Evolutionary conservation across 2,329 filamentous ascomycete species (phyloP).

Genomic region (Microdochium nivale): DNA sequence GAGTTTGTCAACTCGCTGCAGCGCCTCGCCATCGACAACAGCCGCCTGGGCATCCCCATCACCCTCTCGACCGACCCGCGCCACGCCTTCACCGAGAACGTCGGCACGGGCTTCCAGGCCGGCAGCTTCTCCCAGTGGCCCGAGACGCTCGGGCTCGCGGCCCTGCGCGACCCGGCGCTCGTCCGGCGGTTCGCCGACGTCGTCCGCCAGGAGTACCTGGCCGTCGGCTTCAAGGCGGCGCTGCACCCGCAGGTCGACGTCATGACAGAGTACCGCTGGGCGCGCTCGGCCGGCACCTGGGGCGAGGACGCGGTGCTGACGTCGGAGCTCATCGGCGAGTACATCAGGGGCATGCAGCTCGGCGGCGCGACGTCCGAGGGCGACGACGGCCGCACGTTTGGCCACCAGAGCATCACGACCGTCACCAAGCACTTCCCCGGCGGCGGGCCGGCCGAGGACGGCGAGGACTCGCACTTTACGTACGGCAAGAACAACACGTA

Average conservation of each 20-base stretch:
- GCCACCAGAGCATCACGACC: conserved; percentile 32
- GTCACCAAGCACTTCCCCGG: conserved; percentile 47
- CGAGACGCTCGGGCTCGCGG: conserved; percentile 39
- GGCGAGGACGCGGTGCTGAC: conserved; percentile 38
- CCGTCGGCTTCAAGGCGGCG: conserved; percentile 32
- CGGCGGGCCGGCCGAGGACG: conserved; percentile 36
- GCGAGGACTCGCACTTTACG: conserved; percentile 42
- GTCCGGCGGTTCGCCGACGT: conserved; percentile 38
- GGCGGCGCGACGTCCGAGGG: not conserved
- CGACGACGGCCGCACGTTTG: conserved; percentile 26
- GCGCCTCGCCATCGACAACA: conserved; percentile 27
- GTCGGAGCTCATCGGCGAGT: conserved; percentile 27
- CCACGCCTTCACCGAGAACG: conserved; percentile 32
- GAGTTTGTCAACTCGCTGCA: conserved; percentile 34
- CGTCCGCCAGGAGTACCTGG: conserved; percentile 35
- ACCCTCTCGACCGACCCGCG: conserved; percentile 39
- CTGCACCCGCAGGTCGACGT: conserved; percentile 43
- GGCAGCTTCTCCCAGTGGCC: conserved; percentile 42
- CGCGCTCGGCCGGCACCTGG: conserved; percentile 33
- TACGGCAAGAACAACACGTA: conserved; percentile 44
- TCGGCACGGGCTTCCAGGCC: conserved; percentile 32
- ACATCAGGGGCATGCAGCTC: conserved; percentile 36
- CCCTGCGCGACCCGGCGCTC: conserved; percentile 31
- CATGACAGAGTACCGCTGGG: conserved; percentile 42
- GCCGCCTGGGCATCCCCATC: conserved; percentile 37